Conservation (phyloP, 2,329 filamentous ascomycete species). For the Hymenoscyphus scutula region DNA sequence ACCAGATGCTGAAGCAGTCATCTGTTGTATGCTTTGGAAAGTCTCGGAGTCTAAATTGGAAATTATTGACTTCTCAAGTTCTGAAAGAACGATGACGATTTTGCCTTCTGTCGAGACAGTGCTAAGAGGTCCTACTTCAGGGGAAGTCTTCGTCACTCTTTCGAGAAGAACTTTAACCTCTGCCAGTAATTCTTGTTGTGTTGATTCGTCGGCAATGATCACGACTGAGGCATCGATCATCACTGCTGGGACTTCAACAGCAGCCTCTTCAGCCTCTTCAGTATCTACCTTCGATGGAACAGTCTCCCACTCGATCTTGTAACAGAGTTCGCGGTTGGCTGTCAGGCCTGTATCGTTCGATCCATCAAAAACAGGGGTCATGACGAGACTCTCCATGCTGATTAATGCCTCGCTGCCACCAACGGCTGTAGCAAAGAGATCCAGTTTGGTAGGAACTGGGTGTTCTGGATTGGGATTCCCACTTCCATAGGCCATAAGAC, state of each 20-base stretch:
- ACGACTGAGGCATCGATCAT: slow-evolving; percentile 33
- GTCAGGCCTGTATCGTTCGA: slow-evolving; percentile 30
- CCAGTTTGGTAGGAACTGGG: slow-evolving; percentile 40
- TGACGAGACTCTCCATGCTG: slow-evolving; percentile 38
- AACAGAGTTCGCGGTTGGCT: slow-evolving; percentile 43
- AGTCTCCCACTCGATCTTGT: slow-evolving; percentile 47
- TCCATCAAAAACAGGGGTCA: slow-evolving; percentile 43
- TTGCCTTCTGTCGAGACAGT: slow-evolving; percentile 32
- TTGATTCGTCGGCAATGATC: slow-evolving; percentile 41
- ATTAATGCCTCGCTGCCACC: slow-evolving; percentile 38
- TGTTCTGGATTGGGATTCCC: slow-evolving; percentile 32
- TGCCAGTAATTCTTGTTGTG: slow-evolving; percentile 37
- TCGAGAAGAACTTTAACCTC: slow-evolving; percentile 38
- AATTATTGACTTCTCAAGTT: slow-evolving; percentile 39
- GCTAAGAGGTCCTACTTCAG: slow-evolving; percentile 35
- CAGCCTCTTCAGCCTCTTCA: slow-evolving; percentile 1
- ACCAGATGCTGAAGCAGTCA: slow-evolving; percentile 40
- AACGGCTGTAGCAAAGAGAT: slow-evolving; percentile 38
- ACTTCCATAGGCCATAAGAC: slow-evolving; percentile 40
- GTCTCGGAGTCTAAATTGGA: slow-evolving; percentile 41
- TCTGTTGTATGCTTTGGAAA: slow-evolving; percentile 43
- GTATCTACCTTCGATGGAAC: slow-evolving; percentile 24
- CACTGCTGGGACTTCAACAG: background rate
- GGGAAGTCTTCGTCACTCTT: slow-evolving; percentile 37
- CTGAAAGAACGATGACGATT: slow-evolving; percentile 48